Conservation (phyloP, 768 basidiomycete species). For the Termitomyces sp. region DNA sequence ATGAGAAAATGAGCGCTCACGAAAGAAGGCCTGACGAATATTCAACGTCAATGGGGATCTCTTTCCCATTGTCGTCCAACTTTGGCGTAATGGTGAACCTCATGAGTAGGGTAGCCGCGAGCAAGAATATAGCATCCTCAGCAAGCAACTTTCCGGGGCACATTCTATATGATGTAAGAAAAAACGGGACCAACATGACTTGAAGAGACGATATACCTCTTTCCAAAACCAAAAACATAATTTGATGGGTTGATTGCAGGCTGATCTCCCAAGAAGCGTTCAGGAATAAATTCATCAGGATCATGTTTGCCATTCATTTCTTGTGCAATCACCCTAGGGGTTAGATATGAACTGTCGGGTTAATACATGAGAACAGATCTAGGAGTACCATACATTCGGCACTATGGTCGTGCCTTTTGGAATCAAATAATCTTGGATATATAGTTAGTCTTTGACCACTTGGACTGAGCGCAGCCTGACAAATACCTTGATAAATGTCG, state of each 20-base stretch:
- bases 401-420: neutral
- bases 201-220: neutral
- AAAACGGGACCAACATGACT: neutral
- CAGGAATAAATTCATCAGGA: neutral
- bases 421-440: neutral
- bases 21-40: neutral
- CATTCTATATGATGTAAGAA: neutral
- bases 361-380: neutral
- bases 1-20: neutral
- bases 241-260: neutral
- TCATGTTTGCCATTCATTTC: neutral
- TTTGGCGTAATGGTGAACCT: neutral
- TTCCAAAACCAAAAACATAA: neutral
- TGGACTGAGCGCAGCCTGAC: too few relatives aligned
- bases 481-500: neutral
- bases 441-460: neutral
- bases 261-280: neutral
- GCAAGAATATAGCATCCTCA: neutral
- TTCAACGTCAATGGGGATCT: neutral
- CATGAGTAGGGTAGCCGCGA: neutral
- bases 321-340: neutral
- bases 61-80: neutral
- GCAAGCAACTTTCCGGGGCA: neutral
- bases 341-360: neutral
- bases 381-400: neutral